Evolutionary conservation across 2,329 filamentous ascomycete species (phyloP).

Genomic region (Pseudogymnoascus sp.): DNA sequence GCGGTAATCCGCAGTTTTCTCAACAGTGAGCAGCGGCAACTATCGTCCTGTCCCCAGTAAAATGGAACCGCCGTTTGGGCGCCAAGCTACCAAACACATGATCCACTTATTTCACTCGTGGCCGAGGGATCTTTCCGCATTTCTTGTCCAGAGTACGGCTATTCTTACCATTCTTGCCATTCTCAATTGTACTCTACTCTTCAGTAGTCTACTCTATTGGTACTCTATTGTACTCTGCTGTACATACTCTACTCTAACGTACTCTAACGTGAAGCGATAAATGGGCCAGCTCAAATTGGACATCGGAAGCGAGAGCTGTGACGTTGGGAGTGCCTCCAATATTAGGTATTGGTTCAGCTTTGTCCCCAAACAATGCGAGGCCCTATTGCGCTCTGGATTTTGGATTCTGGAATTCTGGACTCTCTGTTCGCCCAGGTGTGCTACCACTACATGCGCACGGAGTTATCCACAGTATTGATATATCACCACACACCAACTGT

Average conservation of each 20-base stretch:
- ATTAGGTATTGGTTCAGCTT: slow-evolving; percentile 6
- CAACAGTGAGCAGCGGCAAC: not conserved
- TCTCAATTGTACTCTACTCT: not conserved
- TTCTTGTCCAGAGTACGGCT: not conserved
- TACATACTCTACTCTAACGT: not conserved
- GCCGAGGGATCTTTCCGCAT: not conserved
- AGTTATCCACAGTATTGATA: not conserved
- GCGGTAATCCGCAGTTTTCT: not conserved
- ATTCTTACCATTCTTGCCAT: not conserved
- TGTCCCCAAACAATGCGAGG: not conserved
- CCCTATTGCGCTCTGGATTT: not conserved
- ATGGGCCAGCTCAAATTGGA: not conserved
- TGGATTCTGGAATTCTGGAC: not conserved
- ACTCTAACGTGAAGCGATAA: not conserved
- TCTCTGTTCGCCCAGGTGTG: not conserved
- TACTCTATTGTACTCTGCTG: not conserved
- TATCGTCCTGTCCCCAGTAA: not conserved
- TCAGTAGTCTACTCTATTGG: not conserved
- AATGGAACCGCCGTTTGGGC: not conserved
- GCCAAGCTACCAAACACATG: not conserved
- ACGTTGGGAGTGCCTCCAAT: not conserved
- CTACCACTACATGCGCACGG: not conserved
- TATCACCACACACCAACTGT: not conserved
- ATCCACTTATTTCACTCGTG: slow-evolving; percentile 8
- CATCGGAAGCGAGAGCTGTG: slow-evolving; percentile 6